These are phyloP conservation scores for Claviceps sp. DNA, from an alignment of 2,329 filamentous ascomycete genomes.

Conservation along the genomic window DNA sequence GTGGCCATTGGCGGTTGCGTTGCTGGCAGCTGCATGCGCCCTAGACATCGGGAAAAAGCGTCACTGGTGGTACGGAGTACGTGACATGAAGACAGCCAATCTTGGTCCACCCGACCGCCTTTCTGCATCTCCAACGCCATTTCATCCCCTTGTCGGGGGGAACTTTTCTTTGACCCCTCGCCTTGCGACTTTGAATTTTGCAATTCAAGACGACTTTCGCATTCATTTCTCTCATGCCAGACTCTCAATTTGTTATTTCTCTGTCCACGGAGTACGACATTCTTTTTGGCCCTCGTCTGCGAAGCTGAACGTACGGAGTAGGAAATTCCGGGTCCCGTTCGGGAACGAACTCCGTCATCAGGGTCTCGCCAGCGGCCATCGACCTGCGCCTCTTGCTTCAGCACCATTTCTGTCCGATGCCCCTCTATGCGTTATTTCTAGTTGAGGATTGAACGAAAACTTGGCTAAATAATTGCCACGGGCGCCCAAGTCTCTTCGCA, in stretches of 20 bases:
- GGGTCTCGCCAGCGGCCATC: not conserved
- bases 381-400: not conserved
- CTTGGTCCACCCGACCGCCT: not conserved
- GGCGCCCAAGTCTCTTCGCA: not conserved
- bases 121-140: not conserved
- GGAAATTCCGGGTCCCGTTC: not conserved
- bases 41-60: not conserved
- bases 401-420: not conserved
- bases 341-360: not conserved
- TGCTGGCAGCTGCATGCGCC: no score
- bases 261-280: not conserved
- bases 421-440: conserved; percentile 12
- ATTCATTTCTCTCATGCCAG: not conserved
- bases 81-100: not conserved
- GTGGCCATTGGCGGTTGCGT: no score
- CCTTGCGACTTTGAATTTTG: not conserved
- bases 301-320: no score
- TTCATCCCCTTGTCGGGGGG: not conserved
- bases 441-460: not conserved
- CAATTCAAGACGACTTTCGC: not conserved
- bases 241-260: not conserved
- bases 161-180: not conserved
- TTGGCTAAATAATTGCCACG: not conserved
- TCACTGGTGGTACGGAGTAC: not conserved
- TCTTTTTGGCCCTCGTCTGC: not conserved